Percentiles rank a stretch among this genome's conserved stretches.
Conservation (phyloP, 106 monocot species). For the Apostasia shenzhenica region DNA sequence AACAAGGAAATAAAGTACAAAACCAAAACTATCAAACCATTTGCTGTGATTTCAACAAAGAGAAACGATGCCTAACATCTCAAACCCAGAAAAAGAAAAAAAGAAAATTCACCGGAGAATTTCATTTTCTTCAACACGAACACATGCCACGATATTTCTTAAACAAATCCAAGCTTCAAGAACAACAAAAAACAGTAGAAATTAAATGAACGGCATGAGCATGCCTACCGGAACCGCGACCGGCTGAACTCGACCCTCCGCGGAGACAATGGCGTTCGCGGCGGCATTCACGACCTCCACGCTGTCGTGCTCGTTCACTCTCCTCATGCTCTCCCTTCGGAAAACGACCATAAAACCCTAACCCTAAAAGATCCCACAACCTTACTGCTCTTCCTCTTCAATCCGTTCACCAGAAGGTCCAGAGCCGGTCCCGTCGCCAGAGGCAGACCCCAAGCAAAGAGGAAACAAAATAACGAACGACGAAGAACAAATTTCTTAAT, state of each 20-base stretch:
- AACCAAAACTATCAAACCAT: no score
- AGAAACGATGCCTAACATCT: no score
- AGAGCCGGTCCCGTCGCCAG: no score
- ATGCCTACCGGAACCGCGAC: slow-evolving; percentile 34
- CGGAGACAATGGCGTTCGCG: slow-evolving; percentile 42
- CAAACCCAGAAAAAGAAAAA: no score
- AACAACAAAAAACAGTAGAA: not conserved
- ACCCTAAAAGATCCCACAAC: not conserved
- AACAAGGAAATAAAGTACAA: no score
- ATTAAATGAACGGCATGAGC: not conserved
- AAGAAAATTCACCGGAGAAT: no score
- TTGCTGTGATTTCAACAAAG: no score
- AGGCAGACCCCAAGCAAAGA: no score
- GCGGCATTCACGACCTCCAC: slow-evolving; percentile 66
- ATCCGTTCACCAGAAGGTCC: not conserved
- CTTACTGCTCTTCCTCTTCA: not conserved
- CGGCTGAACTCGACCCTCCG: slow-evolving; percentile 50
- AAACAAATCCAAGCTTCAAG: not conserved
- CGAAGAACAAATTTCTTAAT: no score
- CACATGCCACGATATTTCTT: not conserved
- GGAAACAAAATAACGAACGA: no score
- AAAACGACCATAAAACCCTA: not conserved
- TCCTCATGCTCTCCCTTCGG: slow-evolving; percentile 18
- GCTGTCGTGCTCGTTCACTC: slow-evolving; percentile 34
- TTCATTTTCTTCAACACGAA: not conserved